phyloP scores from a whole-genome alignment of 2,329 filamentous ascomycete genomes.

The Orbilia brochopaga region DNA sequence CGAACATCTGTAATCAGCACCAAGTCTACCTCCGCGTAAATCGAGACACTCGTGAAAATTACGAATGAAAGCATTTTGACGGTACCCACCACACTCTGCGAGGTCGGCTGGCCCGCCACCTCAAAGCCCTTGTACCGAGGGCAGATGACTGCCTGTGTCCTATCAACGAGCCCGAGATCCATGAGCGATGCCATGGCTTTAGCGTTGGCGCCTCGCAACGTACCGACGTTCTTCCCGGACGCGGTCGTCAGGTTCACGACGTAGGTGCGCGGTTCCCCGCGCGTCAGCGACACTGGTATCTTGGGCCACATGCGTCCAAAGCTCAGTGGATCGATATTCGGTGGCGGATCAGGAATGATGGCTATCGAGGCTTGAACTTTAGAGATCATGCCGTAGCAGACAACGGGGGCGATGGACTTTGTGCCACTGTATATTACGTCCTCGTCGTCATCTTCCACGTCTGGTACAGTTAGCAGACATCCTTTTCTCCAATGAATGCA shows the following conservation, averaged over 20 bases:
- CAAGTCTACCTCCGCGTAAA: neutral
- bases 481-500: neutral
- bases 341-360: constrained; percentile 40
- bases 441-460: constrained; percentile 42
- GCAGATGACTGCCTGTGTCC: constrained; percentile 41
- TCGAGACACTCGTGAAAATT: neutral
- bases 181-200: constrained; percentile 48
- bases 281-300: constrained; percentile 32
- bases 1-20: constrained; percentile 2
- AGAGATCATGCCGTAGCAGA: constrained; percentile 46
- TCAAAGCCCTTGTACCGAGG: constrained; percentile 48
- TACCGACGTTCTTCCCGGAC: constrained; percentile 39
- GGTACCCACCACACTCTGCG: constrained; percentile 32
- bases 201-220: constrained; percentile 39
- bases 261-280: constrained; percentile 32
- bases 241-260: constrained; percentile 46
- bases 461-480: constrained; percentile 7
- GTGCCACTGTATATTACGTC: constrained; percentile 46
- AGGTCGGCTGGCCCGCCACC: constrained; percentile 43
- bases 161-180: constrained; percentile 43
- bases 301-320: constrained; percentile 50
- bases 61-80: neutral
- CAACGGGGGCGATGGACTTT: constrained; percentile 36
- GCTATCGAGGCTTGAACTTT: constrained; percentile 45
- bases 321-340: constrained; percentile 37